These are phyloP conservation scores for Corchorus olitorius DNA, from an alignment of 345 rosid genomes.

Conservation along the genomic window DNA sequence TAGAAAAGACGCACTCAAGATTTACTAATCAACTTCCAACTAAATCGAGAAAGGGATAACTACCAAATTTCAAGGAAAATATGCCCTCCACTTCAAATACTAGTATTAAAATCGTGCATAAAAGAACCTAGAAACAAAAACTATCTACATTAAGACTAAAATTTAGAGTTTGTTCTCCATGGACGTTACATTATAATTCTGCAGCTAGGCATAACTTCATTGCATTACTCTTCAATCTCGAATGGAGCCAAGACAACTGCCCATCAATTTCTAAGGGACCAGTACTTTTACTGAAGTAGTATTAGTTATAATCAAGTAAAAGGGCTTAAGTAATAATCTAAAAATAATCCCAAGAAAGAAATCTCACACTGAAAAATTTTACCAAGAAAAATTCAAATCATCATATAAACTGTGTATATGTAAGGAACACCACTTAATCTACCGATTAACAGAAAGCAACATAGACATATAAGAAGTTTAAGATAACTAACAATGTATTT, in stretches of 20 bases:
- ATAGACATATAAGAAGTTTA: constrained; percentile 27
- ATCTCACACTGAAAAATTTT: not conserved
- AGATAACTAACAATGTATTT: constrained; percentile 42
- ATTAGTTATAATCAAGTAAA: constrained; percentile 7
- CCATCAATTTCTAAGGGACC: not conserved
- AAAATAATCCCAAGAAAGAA: not conserved
- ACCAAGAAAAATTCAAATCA: constrained; percentile 16
- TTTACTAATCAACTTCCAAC: not conserved
- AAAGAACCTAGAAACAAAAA: not conserved
- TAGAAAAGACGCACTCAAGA: not conserved
- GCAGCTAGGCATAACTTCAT: constrained; percentile 7
- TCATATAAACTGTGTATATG: constrained; percentile 6
- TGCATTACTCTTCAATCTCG: not conserved
- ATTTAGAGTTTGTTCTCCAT: not conserved
- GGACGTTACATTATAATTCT: not conserved
- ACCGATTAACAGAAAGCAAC: constrained; percentile 30
- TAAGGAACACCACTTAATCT: constrained; percentile 23
- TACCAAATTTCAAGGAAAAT: not conserved
- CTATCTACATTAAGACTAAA: not conserved
- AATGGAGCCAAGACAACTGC: not conserved
- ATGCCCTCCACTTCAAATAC: constrained; percentile 8
- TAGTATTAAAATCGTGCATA: not conserved
- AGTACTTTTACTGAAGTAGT: constrained; percentile 6
- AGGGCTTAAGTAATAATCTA: not conserved
- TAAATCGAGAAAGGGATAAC: not conserved